These are phyloP conservation scores for Suhomyces coccinellae DNA, from an alignment of 1,139 yeast species.

Conservation along the genomic window DNA sequence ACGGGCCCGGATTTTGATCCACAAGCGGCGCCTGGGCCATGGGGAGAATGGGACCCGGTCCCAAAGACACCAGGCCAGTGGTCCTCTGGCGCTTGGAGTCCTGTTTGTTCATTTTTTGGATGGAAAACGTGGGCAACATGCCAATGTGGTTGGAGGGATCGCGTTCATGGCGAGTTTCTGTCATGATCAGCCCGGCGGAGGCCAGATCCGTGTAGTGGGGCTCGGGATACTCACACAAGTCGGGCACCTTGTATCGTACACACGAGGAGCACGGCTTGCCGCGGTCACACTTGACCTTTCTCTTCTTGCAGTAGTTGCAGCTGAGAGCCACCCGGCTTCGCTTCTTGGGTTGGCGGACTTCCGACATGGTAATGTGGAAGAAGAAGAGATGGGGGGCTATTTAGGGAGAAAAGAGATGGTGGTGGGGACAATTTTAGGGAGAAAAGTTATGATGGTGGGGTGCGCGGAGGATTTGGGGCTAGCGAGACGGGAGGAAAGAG, in stretches of 20 bases:
- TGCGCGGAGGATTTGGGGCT: not conserved
- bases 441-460: not conserved
- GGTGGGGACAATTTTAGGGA: not conserved
- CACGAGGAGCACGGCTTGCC: constrained; percentile 26
- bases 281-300: constrained; percentile 28
- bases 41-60: not conserved
- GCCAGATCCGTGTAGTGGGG: constrained; percentile 17
- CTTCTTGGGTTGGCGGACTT: constrained; percentile 13
- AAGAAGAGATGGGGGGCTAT: not conserved
- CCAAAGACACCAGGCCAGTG: not conserved
- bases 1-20: not conserved
- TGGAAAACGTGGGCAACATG: constrained; percentile 18
- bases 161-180: not conserved
- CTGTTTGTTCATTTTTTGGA: constrained; percentile 11
- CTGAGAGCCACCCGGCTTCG: constrained; percentile 23
- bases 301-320: constrained; percentile 24
- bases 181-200: not conserved
- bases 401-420: not conserved
- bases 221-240: constrained; percentile 34
- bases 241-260: constrained; percentile 21
- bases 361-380: constrained; percentile 4
- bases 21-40: not conserved
- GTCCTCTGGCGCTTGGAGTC: not conserved
- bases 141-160: constrained; percentile 6
- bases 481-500: not conserved